These are phyloP conservation scores for Edaphochlamys debaryana DNA, from an alignment of 139 green algal genomes.

Conservation along the genomic window DNA sequence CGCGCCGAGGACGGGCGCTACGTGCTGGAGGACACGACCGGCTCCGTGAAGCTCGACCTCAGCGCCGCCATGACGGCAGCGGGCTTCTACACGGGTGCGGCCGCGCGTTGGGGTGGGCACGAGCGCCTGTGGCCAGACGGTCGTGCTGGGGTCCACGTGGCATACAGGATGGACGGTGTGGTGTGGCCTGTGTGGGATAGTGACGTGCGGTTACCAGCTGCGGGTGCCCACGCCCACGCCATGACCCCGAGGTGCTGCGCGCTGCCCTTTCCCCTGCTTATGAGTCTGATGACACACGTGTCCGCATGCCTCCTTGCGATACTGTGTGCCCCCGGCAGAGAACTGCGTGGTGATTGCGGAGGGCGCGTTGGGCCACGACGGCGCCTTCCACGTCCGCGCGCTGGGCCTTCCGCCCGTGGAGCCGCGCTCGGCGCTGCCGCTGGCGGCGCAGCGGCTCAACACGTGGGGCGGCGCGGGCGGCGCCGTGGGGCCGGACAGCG, in stretches of 20 bases:
- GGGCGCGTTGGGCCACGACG: conserved; percentile 73
- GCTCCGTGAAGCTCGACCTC: conserved; percentile 83
- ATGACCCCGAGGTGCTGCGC: no score
- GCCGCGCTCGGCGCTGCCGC: conserved; percentile 60
- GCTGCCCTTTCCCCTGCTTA: no score
- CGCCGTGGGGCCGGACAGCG: conserved; percentile 30
- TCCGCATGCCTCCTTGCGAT: no score
- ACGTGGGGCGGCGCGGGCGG: conserved; percentile 80
- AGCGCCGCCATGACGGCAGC: conserved; percentile 58
- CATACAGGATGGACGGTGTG: no score
- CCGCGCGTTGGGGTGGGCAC: background rate
- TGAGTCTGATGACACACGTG: no score
- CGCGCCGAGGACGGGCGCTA: conserved; percentile 79
- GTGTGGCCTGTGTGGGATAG: no score
- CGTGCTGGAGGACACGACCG: conserved; percentile 85
- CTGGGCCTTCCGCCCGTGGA: conserved; percentile 84
- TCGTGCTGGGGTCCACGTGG: no score
- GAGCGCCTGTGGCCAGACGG: no score
- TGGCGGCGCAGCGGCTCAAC: conserved; percentile 77
- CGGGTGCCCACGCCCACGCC: no score
- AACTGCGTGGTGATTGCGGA: conserved; percentile 93
- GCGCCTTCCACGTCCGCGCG: conserved; percentile 73
- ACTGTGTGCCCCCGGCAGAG: no score
- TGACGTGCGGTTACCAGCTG: no score
- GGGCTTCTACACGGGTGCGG: conserved; percentile 81